Percentiles rank a stretch among this genome's conserved stretches.
Conservation (phyloP, 1,139 yeast species). For the Candida glucosophila region DNA sequence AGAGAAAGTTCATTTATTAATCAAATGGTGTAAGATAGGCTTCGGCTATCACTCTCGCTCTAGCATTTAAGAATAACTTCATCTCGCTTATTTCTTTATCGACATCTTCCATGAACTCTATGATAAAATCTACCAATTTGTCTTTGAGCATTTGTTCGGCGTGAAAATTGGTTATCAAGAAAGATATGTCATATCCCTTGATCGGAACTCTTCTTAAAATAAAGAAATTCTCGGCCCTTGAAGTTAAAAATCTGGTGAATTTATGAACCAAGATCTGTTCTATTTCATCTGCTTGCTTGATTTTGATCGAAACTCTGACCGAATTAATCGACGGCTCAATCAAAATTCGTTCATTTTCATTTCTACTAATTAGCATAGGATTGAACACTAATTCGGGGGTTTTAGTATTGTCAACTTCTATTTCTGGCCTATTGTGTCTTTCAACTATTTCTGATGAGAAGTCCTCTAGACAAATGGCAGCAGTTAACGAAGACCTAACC, state of each 20-base stretch:
- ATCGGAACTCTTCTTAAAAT: conserved; percentile 89
- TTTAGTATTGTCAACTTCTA: conserved; percentile 59
- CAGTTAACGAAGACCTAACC: conserved; percentile 87
- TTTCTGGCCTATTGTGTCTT: conserved; percentile 95
- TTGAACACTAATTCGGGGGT: conserved; percentile 80
- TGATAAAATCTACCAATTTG: conserved; percentile 90
- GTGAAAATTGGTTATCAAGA: conserved; percentile 86
- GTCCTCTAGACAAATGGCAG: conserved; percentile 90
- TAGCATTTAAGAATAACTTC: conserved; percentile 92
- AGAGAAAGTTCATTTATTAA: conserved; percentile 13
- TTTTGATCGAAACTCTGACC: conserved; percentile 78
- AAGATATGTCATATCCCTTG: conserved; percentile 86
- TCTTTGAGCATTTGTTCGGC: conserved; percentile 94
- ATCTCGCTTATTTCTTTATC: conserved; percentile 98
- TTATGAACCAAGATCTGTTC: conserved; percentile 91
- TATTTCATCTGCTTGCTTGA: conserved; percentile 96
- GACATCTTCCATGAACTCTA: conserved; percentile 98
- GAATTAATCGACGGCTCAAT: conserved; percentile 94
- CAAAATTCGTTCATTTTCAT: conserved; percentile 85
- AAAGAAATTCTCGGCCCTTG: conserved; percentile 90
- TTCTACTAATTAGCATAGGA: conserved; percentile 86
- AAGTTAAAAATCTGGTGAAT: conserved; percentile 86
- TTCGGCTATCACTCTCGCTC: conserved; percentile 97
- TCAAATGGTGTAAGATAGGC: conserved; percentile 77
- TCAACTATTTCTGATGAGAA: conserved; percentile 93